Percentiles rank a stretch among this genome's conserved stretches.
Evolutionary conservation across 495 filamentous ascomycete genomes (phyloP).

Genomic region (Beverwykella pulmonaria): DNA sequence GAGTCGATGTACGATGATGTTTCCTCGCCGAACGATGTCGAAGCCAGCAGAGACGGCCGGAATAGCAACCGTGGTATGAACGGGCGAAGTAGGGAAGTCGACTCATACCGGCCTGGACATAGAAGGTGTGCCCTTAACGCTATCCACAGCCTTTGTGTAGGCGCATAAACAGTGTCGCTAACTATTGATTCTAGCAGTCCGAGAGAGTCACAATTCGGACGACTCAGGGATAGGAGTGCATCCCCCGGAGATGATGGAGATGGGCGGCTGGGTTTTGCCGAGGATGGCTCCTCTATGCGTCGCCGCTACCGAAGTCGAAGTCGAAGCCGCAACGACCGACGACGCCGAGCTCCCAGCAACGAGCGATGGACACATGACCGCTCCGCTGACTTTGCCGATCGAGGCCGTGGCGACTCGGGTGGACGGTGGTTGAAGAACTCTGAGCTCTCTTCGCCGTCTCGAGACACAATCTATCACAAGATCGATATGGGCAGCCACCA

Average conservation of each 20-base stretch:
- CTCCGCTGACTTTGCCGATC: neutral
- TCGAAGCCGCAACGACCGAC: constrained; percentile 7
- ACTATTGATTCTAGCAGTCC: constrained; percentile 4
- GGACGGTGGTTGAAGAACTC: neutral
- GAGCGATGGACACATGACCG: constrained; percentile 21
- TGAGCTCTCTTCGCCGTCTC: constrained; percentile 49
- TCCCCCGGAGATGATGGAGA: constrained; percentile 72
- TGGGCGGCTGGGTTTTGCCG: constrained; percentile 55
- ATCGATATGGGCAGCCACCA: constrained; percentile 60
- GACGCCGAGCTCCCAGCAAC: neutral
- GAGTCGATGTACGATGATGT: constrained; percentile 77
- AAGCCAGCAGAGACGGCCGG: neutral
- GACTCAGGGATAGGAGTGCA: constrained; percentile 66
- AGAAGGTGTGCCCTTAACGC: neutral
- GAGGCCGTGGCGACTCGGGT: neutral
- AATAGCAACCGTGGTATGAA: neutral
- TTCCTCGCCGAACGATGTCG: constrained; percentile 14
- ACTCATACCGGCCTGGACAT: constrained; percentile 8
- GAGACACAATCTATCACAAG: constrained; percentile 72
- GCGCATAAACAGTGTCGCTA: neutral
- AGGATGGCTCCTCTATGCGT: constrained; percentile 37
- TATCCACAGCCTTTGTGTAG: neutral
- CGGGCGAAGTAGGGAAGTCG: neutral
- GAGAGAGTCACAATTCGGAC: constrained; percentile 39
- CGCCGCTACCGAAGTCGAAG: constrained; percentile 21